Evolutionary conservation across 257 asterid species (phyloP).

Genomic region (Plantago ovata): DNA sequence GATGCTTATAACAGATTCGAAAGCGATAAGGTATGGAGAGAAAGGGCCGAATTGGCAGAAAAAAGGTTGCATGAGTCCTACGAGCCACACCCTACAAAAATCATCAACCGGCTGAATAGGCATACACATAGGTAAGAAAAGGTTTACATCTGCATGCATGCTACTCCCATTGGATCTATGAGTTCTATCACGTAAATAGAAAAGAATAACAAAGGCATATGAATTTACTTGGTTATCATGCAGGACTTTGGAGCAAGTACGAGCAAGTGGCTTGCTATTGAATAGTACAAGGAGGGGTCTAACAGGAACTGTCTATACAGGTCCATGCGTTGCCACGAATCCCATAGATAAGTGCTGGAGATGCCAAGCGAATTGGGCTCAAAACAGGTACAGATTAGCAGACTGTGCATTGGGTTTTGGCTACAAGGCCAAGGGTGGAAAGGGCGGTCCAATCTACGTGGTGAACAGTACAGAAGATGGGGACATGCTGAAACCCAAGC

Average conservation of each 20-base stretch:
- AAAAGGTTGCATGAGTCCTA: slow-evolving; percentile 39
- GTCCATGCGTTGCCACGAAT: slow-evolving; percentile 58
- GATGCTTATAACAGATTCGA: too few relatives aligned
- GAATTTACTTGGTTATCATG: neutral
- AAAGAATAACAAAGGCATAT: neutral
- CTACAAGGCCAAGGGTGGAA: slow-evolving; percentile 64
- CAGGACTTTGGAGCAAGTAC: slow-evolving; percentile 33
- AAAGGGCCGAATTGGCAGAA: slow-evolving; percentile 47
- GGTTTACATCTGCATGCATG: too few relatives aligned
- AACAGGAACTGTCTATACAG: slow-evolving; percentile 16
- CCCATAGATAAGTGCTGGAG: slow-evolving; percentile 92
- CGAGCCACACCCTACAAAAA: slow-evolving; percentile 42
- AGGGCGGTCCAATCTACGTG: slow-evolving; percentile 43
- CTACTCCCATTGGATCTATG: too few relatives aligned
- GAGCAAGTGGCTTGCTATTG: neutral
- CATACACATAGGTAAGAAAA: slow-evolving; percentile 33
- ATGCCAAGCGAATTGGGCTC: slow-evolving; percentile 64
- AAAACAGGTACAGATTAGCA: slow-evolving; percentile 55
- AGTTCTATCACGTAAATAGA: neutral
- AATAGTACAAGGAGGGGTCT: slow-evolving; percentile 54
- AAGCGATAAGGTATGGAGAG: slow-evolving; percentile 42
- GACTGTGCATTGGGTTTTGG: slow-evolving; percentile 79
- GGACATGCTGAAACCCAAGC: slow-evolving; percentile 46
- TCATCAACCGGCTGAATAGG: slow-evolving; percentile 36
- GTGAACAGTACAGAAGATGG: slow-evolving; percentile 59